Evolutionary conservation across 345 rosid species (phyloP).

Genomic region (Dipteronia dyeriana): DNA sequence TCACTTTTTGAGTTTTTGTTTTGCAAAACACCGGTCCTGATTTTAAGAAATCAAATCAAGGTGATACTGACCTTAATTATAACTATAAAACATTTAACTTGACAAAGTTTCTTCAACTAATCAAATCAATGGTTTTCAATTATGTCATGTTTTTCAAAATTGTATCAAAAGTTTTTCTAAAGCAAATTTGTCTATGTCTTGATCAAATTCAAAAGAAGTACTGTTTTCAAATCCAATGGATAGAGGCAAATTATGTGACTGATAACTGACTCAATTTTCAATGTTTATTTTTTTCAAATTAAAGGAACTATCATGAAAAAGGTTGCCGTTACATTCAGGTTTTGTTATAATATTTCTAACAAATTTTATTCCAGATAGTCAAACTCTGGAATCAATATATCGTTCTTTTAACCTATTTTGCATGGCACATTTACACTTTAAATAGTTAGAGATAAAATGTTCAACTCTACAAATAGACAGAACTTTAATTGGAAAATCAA

Average conservation of each 20-base stretch:
- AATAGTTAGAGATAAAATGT: background rate
- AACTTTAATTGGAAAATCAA: background rate
- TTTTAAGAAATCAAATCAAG: background rate
- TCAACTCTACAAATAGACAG: background rate
- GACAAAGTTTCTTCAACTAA: background rate
- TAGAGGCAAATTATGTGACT: background rate
- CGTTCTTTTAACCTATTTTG: background rate
- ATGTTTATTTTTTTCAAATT: background rate
- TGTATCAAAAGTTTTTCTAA: background rate
- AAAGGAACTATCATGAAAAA: background rate
- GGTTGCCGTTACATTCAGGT: background rate
- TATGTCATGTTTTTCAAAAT: background rate
- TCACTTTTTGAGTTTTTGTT: background rate
- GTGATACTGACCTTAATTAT: background rate
- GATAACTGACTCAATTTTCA: background rate
- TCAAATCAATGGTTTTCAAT: background rate
- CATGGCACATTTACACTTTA: background rate
- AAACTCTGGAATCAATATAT: background rate
- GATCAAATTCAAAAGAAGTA: background rate
- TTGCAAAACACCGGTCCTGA: background rate
- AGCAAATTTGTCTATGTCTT: background rate
- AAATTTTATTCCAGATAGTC: background rate
- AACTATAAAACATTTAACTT: background rate
- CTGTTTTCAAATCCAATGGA: background rate
- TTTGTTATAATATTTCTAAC: background rate